Evolutionary conservation across 2,329 filamentous ascomycete species (phyloP).

Genomic region (Remersonia thermophila): DNA sequence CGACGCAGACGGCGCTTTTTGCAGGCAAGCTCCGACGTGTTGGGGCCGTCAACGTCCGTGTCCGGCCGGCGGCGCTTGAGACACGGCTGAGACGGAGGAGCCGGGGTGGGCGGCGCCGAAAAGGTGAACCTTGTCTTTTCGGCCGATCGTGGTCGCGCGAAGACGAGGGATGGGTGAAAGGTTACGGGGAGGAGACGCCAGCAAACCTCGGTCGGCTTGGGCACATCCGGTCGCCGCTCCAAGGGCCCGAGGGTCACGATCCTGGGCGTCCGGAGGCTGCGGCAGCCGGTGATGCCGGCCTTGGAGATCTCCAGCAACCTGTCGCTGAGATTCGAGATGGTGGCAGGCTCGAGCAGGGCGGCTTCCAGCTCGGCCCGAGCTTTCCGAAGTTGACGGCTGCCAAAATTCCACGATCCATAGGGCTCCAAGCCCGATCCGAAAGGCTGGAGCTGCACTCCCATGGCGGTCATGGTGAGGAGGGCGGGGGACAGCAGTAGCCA

Average conservation of each 20-base stretch:
- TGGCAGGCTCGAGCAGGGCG: slow-evolving; percentile 14
- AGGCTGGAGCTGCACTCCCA: slow-evolving; percentile 20
- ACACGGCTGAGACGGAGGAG: neutral
- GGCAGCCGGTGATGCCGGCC: slow-evolving; percentile 1
- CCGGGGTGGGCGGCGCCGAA: slow-evolving; percentile 2
- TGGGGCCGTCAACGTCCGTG: slow-evolving; percentile 48
- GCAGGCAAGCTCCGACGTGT: slow-evolving; percentile 35
- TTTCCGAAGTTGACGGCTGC: slow-evolving; percentile 10
- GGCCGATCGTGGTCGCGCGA: neutral
- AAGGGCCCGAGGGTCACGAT: neutral
- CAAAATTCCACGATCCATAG: slow-evolving; percentile 18
- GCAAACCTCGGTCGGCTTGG: neutral
- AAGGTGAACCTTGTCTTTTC: slow-evolving; percentile 5
- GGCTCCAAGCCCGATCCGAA: slow-evolving; percentile 14
- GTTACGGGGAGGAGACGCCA: neutral
- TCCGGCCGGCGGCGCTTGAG: slow-evolving; percentile 39
- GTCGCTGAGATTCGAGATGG: slow-evolving; percentile 10
- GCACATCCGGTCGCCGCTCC: slow-evolving; percentile 1
- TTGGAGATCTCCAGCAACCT: slow-evolving; percentile 10
- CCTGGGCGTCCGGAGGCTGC: neutral
- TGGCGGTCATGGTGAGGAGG: slow-evolving; percentile 8
- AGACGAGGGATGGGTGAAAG: neutral
- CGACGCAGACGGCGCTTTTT: slow-evolving; percentile 58
- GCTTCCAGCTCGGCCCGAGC: slow-evolving; percentile 12
- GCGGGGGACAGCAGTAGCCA: no score